Percentiles rank a stretch among this genome's conserved stretches.
Conservation (phyloP, 441 rosid genomes). For the Gossypium gossypioides region DNA sequence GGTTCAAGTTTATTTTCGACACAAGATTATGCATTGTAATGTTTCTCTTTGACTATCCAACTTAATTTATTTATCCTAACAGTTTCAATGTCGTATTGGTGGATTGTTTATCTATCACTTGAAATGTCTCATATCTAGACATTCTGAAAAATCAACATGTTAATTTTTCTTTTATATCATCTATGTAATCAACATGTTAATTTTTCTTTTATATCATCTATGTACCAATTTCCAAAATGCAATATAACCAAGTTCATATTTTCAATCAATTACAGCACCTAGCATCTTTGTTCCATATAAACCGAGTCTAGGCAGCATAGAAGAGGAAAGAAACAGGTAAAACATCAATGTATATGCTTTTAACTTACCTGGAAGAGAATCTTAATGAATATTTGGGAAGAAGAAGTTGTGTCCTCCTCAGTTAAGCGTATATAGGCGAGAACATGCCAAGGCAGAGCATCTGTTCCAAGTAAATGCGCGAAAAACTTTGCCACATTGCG, state of each 20-base stretch:
- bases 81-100: not conserved
- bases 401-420: constrained; percentile 86
- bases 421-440: constrained; percentile 66
- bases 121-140: not conserved
- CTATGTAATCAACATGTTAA: not conserved
- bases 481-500: constrained; percentile 87
- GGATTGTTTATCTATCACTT: not conserved
- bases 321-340: not conserved
- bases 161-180: not conserved
- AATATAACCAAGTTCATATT: not conserved
- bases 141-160: not conserved
- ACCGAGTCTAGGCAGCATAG: not conserved
- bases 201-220: not conserved
- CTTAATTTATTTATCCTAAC: not conserved
- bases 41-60: not conserved
- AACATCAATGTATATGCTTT: not conserved
- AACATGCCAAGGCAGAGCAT: constrained; percentile 87
- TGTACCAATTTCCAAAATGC: not conserved
- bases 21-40: not conserved
- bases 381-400: constrained; percentile 83
- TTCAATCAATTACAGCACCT: not conserved
- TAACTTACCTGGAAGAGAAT: constrained; percentile 75
- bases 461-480: constrained; percentile 78
- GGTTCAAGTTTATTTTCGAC: not conserved
- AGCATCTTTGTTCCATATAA: not conserved